phyloP scores from a whole-genome alignment of 495 filamentous ascomycete genomes.

The Annulohypoxylon moriforme region DNA sequence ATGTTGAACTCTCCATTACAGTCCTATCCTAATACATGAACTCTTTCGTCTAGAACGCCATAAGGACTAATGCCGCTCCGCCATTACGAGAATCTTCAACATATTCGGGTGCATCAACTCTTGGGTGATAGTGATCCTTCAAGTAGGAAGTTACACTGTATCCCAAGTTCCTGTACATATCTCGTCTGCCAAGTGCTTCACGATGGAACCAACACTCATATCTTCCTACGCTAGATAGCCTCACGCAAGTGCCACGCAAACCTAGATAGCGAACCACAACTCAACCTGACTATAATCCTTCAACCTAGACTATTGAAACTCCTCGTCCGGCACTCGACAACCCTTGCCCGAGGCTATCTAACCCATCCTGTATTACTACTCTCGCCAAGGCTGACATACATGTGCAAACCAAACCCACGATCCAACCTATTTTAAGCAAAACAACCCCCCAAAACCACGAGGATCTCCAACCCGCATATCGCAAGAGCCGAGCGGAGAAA shows the following conservation, averaged over 20 bases:
- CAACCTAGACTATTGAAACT: not conserved
- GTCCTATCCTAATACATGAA: too few species aligned
- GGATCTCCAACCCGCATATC: too few species aligned
- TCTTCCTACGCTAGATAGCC: not conserved
- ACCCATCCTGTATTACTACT: not conserved
- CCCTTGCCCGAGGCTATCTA: not conserved
- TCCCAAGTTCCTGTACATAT: not conserved
- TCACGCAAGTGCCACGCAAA: not conserved
- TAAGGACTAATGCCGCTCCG: not conserved
- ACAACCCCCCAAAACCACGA: not conserved
- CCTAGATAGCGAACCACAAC: not conserved
- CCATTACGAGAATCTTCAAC: not conserved
- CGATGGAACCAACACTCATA: not conserved
- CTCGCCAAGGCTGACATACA: conserved; percentile 10
- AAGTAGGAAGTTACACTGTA: not conserved
- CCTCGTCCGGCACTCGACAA: not conserved
- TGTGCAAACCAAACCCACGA: not conserved
- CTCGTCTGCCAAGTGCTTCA: not conserved
- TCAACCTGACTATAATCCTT: not conserved
- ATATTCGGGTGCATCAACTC: not conserved
- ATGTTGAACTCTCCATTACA: not conserved
- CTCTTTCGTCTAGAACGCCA: not conserved
- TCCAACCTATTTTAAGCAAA: not conserved
- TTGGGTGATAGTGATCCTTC: not conserved
- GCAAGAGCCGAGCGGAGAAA: not conserved